Evolutionary conservation across 176 grass and related monocot genomes (phyloP), one percentile per base, ranked within the genome.

Genomic region (Avena sativa): DNA sequence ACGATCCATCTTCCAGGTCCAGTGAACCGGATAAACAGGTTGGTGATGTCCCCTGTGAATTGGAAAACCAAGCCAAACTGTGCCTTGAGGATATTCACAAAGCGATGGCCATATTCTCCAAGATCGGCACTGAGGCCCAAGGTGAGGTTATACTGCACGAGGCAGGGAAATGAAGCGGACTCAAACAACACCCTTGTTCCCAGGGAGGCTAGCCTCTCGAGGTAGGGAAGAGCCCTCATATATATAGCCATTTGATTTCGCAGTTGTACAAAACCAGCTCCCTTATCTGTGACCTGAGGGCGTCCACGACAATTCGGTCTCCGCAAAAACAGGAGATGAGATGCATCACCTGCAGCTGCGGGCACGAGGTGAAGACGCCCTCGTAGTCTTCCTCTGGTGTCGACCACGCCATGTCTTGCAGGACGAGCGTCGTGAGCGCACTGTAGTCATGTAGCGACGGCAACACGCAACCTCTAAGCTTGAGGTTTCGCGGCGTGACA

Each of bases 321-420:
- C 34, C 16, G 67, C 34, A 43, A 1, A 4, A 3, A 10, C 16
- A 70, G 15, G 16, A 40, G 34, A 70, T 38, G 16, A 70, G 32
- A 15, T 70, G 67, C 32, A 70, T 16, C 67, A 70, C 67, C 67
- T 67, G 64, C 28, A 67, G 28, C 64, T 67, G 64, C 13, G 28
- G 64, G 64, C 64, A 67, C 6, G 28, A 70, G 67, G 67, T 19
- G 67, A 70, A 19, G 7, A 70, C 34, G 16, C 34, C 32, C 67
- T 70, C 34, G 16, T 70, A 70, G 16, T 34, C 34, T 40, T 16
- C 34, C 16, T 10, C 67, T 2, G 34, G 16, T 4, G 36, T 40
- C 16, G 67, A 70, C 4, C 4, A 1, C 8, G 34, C 34, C 34
- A 43, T 70, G 67, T 70, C 67, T 40, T 70, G 67, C 34, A 40